Evolutionary conservation across 257 asterid genomes (phyloP).

Genomic region (Mentha longifolia): DNA sequence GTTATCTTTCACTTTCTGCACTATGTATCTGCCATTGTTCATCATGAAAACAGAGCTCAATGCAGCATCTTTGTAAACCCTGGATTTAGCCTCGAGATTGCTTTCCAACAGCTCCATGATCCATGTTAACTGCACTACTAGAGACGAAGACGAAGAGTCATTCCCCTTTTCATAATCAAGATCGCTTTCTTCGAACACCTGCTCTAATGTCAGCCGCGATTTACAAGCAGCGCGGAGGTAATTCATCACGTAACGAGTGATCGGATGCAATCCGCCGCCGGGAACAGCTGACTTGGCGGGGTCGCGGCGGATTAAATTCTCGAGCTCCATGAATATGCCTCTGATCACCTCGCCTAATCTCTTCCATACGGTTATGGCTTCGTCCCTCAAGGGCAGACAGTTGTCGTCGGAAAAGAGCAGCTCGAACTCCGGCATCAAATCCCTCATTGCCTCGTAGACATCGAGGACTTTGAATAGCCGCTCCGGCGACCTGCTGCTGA

Average conservation of each 20-base stretch:
- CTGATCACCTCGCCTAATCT: constrained; percentile 83
- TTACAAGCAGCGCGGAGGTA: constrained; percentile 83
- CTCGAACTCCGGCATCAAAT: constrained; percentile 78
- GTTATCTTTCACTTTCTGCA: constrained; percentile 71
- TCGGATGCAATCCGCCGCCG: constrained; percentile 90
- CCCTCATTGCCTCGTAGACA: constrained; percentile 81
- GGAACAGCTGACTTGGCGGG: constrained; percentile 80
- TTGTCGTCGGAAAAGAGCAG: constrained; percentile 63
- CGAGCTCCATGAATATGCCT: constrained; percentile 80
- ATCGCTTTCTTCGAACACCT: constrained; percentile 66
- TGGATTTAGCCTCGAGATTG: constrained; percentile 78
- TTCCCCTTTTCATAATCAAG: constrained; percentile 54
- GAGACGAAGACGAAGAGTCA: constrained; percentile 27
- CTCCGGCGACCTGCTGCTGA: constrained; percentile 82
- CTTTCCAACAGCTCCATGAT: constrained; percentile 81
- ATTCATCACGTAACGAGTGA: constrained; percentile 86
- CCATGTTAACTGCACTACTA: constrained; percentile 66
- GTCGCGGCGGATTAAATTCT: constrained; percentile 83
- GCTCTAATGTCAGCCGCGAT: constrained; percentile 67
- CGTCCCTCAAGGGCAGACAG: constrained; percentile 58
- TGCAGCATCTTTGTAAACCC: constrained; percentile 64
- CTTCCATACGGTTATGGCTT: constrained; percentile 64
- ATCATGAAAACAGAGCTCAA: constrained; percentile 80
- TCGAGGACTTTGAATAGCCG: constrained; percentile 83
- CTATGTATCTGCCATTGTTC: constrained; percentile 80